Percentiles rank a stretch among this genome's conserved stretches.
Conservation (phyloP, 495 filamentous ascomycete species). For the Oidiodendron maius region DNA sequence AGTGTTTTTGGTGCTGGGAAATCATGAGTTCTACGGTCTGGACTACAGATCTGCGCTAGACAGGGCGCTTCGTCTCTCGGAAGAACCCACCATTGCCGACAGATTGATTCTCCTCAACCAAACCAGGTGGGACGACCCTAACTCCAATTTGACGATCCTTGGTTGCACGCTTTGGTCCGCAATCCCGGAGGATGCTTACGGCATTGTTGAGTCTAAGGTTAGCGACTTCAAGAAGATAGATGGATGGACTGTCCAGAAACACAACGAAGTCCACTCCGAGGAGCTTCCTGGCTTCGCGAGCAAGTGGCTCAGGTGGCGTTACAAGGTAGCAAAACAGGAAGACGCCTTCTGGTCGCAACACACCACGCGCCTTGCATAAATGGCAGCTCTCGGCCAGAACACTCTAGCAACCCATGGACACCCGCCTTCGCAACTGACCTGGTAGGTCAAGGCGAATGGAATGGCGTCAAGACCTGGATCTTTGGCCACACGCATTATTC, state of each 20-base stretch:
- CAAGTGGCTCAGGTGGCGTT: constrained; percentile 17
- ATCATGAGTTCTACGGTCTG: constrained; percentile 53
- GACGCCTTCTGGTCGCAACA: constrained; percentile 42
- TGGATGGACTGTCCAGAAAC: constrained; percentile 40
- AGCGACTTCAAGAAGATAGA: constrained; percentile 46
- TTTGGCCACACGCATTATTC: constrained; percentile 46
- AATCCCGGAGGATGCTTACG: constrained; percentile 31
- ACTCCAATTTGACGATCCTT: constrained; percentile 37
- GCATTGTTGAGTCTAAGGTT: constrained; percentile 32
- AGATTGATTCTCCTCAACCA: constrained; percentile 42
- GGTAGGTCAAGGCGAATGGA: constrained; percentile 20
- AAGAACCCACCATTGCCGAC: constrained; percentile 36
- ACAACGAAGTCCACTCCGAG: constrained; percentile 37
- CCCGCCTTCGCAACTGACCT: constrained; percentile 49
- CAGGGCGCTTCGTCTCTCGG: constrained; percentile 35
- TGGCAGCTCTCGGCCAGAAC: constrained; percentile 35
- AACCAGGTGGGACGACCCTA: constrained; percentile 32
- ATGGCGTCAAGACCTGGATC: neutral
- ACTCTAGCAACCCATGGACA: constrained; percentile 34
- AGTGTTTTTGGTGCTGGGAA: constrained; percentile 51
- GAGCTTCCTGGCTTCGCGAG: constrained; percentile 40
- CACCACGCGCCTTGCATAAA: constrained; percentile 46
- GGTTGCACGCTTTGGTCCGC: constrained; percentile 54
- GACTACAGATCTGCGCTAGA: constrained; percentile 31
- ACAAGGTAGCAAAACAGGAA: constrained; percentile 5